Evolutionary conservation across 768 basidiomycete genomes (phyloP), one percentile per base, ranked within the genome.

Genomic region (Termitomyces sp.): DNA sequence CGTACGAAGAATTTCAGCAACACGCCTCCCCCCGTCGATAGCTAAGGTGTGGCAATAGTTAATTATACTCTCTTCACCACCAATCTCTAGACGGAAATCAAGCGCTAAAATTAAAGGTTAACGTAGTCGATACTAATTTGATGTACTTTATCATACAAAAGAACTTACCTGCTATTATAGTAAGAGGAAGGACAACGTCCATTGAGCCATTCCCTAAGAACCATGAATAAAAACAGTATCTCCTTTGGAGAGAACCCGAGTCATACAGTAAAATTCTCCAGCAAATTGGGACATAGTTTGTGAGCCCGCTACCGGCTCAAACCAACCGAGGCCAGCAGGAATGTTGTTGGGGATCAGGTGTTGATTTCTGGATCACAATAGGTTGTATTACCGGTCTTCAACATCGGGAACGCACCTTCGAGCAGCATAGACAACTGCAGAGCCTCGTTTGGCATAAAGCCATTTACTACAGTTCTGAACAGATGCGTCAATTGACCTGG

Each of bases 41-140:
- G 91, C 93, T 7, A 93, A 78, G 9, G 76, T 67, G 70, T 87
- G 88, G 65, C 86, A 91, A 70, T 94, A 93, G 8, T 75, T 74
- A 64, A 82, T 84, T 61, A 95, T 94, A 49, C 77, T 79, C 28
- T 81, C 71, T 70, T 95, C 92, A 7, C 93, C 92, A 1, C 93
- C 92, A 2, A 93, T 72, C 76, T 82, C 83, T 60, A 80, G 68
- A 33, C 93, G 84, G 74, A 94, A 94, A 35, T 86, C 81, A 5
- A 93, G 70, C 0, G 92, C 92, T 84, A 15, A 13, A 4, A 22
- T 13, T 7, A 13, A 38, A n/a, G 28, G 33, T 39, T 13, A 38
- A 32, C 4, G 38, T 51, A 15, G 18, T 18, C 5, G n/a, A 7
- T 13, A n/a, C n/a, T n/a, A 32, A 18, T 24, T 1, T 11, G 15